Percentiles rank a stretch among this genome's conserved stretches.
phyloP scores from a whole-genome alignment of 2,329 filamentous ascomycete genomes.

The Ciborinia camelliae region DNA sequence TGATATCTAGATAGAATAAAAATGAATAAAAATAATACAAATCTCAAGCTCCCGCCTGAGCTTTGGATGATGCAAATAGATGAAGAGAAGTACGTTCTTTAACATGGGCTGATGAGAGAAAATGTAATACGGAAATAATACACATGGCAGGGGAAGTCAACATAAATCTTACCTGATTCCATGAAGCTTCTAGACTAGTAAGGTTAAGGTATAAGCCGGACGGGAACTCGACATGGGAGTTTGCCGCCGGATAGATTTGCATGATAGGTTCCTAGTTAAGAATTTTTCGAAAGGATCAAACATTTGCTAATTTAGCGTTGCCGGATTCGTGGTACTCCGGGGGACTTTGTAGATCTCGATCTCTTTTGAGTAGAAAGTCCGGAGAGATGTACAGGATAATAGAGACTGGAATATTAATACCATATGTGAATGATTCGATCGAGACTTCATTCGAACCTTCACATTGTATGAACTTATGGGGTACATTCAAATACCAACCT shows the following conservation, averaged over 20 bases:
- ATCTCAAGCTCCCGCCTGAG: neutral
- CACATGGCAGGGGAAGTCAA: constrained; percentile 1
- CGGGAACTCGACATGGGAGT: neutral
- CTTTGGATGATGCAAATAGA: neutral
- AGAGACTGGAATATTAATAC: no score
- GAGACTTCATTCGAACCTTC: neutral
- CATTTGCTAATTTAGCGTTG: constrained; percentile 1
- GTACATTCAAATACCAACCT: neutral
- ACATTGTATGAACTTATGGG: neutral
- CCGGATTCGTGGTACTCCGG: neutral
- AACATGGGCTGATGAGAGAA: neutral
- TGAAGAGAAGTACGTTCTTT: neutral
- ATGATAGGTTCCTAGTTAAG: constrained; percentile 2
- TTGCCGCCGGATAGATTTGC: neutral
- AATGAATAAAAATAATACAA: neutral
- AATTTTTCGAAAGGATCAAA: constrained; percentile 5
- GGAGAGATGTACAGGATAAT: no score
- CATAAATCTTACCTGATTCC: constrained; percentile 4
- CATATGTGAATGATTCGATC: no score
- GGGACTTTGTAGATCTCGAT: neutral
- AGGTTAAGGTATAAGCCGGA: neutral
- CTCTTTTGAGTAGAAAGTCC: neutral
- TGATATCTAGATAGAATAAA: neutral
- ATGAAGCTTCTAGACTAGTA: constrained; percentile 5
- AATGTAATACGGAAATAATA: neutral